Evolutionary conservation across 2,329 filamentous ascomycete genomes (phyloP), one percentile per base, ranked within the genome.

Genomic region (Scedosporium boydii): DNA sequence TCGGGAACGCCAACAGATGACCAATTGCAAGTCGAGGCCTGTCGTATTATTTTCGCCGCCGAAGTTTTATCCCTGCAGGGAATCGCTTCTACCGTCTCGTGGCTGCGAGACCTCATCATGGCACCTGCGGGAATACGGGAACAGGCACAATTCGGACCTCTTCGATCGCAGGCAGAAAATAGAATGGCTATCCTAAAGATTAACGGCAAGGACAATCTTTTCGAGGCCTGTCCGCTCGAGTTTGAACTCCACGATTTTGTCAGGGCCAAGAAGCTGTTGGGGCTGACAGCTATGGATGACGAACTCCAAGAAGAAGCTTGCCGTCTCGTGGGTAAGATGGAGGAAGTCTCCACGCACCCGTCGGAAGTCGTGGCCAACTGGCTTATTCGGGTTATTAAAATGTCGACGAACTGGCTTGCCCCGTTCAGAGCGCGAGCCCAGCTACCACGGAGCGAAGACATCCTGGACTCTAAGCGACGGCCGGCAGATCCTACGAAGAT

Each of bases 281-380:
- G 84, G n/a, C 68, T 87, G 67, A 85, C 82, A 0, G 77, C 83
- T 16, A 82, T 82, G 74, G 83, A 87, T 62, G 73, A 80, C 4
- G 84, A 87, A 70, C 76, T 87, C 16, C 84, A 87, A 68, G 74
- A 77, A 6, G 82, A 86, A 70, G 83, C 83, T 16, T 84, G 83
- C 67, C 78, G 77, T 23, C 82, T 87, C 57, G 74, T 87, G 23
- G 80, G 80, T 2, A 75, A 82, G n/a, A 77, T 82, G 63, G 84
- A 87, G 65, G 78, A 80, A 60, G 74, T 77, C 2, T 82, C 79
- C 16, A 76, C 74, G 3, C 74, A 76, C 41, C 78, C 82, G 2
- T 80, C 79, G 0, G 79, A 83, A 16, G 70, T 73, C 3, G 73
- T 84, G 14, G 79, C 80, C 10, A 82, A 82, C 69, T 86, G 85